Evolutionary conservation across 805 yeast species (phyloP).

Genomic region (Kazachstania africana): DNA sequence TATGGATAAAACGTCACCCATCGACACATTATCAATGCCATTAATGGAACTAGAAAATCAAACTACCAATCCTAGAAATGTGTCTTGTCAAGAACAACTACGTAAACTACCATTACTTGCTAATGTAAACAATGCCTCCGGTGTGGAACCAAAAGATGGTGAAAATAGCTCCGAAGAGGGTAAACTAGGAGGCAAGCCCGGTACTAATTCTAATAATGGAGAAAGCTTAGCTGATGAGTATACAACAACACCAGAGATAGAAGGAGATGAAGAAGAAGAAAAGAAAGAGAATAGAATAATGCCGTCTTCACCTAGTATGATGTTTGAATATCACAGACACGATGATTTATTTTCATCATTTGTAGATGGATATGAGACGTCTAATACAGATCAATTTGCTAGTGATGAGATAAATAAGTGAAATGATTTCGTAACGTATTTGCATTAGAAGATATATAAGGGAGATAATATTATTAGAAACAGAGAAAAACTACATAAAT

Average conservation of each 20-base stretch:
- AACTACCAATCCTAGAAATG: slow-evolving; percentile 1
- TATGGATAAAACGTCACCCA: slow-evolving; percentile 23
- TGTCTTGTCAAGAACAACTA: slow-evolving; percentile 23
- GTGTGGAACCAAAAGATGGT: neutral
- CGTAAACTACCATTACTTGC: slow-evolving; percentile 17
- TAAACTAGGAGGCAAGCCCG: neutral
- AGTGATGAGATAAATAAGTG: slow-evolving; percentile 2
- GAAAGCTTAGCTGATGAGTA: neutral
- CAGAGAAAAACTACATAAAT: no score
- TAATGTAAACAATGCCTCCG: slow-evolving; percentile 1
- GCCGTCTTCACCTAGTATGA: slow-evolving; percentile 25
- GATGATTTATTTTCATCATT: slow-evolving; percentile 19
- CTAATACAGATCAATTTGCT: slow-evolving; percentile 17
- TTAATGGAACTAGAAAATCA: slow-evolving; percentile 18
- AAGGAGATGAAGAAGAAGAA: slow-evolving; percentile 14
- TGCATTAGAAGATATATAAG: no score
- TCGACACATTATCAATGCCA: slow-evolving; percentile 26
- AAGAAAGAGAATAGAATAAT: slow-evolving; percentile 18
- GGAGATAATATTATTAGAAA: no score
- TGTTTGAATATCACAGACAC: slow-evolving; percentile 17
- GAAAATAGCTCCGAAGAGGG: neutral
- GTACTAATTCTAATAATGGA: neutral
- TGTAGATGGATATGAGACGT: slow-evolving; percentile 12
- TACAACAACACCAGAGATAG: no score
- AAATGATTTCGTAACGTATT: no score